A percentile compares a stretch with the other conserved stretches of the same genome.
phyloP scores from a whole-genome alignment of 805 yeast genomes.

The Starmerella powellii region DNA sequence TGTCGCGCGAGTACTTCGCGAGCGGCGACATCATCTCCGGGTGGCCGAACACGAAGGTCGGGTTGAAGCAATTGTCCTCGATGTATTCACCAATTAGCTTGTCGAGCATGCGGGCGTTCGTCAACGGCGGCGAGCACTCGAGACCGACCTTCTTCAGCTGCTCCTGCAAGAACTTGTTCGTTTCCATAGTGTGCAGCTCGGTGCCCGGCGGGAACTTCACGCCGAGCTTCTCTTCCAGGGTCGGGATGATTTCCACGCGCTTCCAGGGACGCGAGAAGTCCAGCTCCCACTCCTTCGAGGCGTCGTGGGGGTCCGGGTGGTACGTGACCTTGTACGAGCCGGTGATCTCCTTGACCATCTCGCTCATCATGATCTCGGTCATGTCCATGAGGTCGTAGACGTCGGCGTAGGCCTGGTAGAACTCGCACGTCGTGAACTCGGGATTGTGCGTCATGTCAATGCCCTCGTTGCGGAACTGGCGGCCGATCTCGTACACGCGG shows the following conservation, averaged over 20 bases:
- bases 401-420: slow-evolving; percentile 95
- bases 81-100: slow-evolving; percentile 86
- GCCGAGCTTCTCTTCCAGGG: slow-evolving; percentile 71
- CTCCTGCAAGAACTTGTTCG: slow-evolving; percentile 78
- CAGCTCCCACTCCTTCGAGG: slow-evolving; percentile 48
- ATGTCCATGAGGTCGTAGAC: slow-evolving; percentile 85
- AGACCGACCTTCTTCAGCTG: slow-evolving; percentile 66
- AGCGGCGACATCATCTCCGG: slow-evolving; percentile 99
- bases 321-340: slow-evolving; percentile 76
- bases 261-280: slow-evolving; percentile 97
- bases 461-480: slow-evolving; percentile 98
- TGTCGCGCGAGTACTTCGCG: slow-evolving; percentile 87
- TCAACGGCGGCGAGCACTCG: slow-evolving; percentile 83
- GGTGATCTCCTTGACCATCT: slow-evolving; percentile 92
- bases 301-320: slow-evolving; percentile 91
- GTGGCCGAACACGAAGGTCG: slow-evolving; percentile 95
- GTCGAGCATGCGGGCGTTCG: slow-evolving; percentile 98
- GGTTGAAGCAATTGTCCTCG: slow-evolving; percentile 89
- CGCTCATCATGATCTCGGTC: slow-evolving; percentile 85
- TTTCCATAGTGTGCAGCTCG: slow-evolving; percentile 83
- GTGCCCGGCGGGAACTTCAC: slow-evolving; percentile 94
- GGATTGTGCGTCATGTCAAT: slow-evolving; percentile 98
- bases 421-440: slow-evolving; percentile 97
- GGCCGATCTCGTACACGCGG: slow-evolving; percentile 95
- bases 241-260: slow-evolving; percentile 95